phyloP scores from a whole-genome alignment of 306 rosid genomes.

The Phaseolus lunatus region DNA sequence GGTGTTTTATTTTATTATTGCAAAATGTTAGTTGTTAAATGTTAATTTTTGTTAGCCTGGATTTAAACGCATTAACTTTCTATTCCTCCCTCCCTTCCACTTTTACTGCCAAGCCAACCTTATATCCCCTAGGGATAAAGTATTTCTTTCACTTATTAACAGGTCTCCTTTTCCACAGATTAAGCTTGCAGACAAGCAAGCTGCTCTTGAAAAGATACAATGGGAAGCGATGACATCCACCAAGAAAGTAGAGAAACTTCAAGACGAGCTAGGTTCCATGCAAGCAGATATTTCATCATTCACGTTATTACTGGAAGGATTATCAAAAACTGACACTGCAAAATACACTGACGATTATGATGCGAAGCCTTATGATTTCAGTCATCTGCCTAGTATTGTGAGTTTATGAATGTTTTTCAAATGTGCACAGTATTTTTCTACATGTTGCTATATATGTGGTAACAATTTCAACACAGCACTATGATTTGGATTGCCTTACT shows the following conservation, averaged over 20 bases:
- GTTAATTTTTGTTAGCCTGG: too few species aligned
- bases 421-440: conserved; percentile 17
- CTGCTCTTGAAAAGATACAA: conserved; percentile 81
- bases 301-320: conserved; percentile 65
- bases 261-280: conserved; percentile 49
- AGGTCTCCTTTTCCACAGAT: conserved; percentile 55
- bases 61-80: too few species aligned
- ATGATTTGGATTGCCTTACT: conserved; percentile 47
- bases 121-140: not conserved
- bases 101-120: too few species aligned
- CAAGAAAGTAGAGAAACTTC: conserved; percentile 57
- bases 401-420: conserved; percentile 47
- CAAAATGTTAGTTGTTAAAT: too few species aligned
- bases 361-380: conserved; percentile 46
- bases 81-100: too few species aligned
- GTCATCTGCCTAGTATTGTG: conserved; percentile 45
- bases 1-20: too few species aligned
- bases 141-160: conserved; percentile 15
- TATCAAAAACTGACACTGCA: conserved; percentile 59
- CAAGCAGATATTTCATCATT: conserved; percentile 55
- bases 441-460: conserved; percentile 15
- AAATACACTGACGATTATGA: conserved; percentile 47
- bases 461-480: conserved; percentile 49
- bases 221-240: conserved; percentile 89
- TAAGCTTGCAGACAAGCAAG: conserved; percentile 98